Conservation (phyloP, 768 basidiomycete species). For the Hygrophorus pudorinus region DNA sequence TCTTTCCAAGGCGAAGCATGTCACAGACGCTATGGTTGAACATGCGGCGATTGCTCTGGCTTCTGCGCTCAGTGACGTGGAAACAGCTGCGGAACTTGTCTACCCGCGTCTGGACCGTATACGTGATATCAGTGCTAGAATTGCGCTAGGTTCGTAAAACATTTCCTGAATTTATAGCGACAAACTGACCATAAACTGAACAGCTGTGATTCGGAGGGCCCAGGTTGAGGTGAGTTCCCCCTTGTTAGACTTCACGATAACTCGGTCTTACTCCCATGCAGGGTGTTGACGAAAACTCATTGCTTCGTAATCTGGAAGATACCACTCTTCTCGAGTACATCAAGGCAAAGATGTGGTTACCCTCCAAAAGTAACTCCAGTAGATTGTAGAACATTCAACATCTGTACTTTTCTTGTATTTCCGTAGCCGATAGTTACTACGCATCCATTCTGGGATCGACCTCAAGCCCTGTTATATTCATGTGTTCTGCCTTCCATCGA, state of each 20-base stretch:
- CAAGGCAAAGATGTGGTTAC: constrained; percentile 48
- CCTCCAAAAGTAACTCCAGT: constrained; percentile 15
- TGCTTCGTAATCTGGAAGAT: constrained; percentile 40
- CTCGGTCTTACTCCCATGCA: constrained; percentile 10
- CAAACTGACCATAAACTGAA: too few relatives aligned
- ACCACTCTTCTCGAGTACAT: constrained; percentile 38
- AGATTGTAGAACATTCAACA: constrained; percentile 5
- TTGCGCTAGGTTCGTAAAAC: constrained; percentile 28
- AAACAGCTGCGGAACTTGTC: constrained; percentile 42
- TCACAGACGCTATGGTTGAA: constrained; percentile 66
- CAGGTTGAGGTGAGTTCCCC: constrained; percentile 44
- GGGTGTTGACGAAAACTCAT: constrained; percentile 35
- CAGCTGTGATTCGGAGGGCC: constrained; percentile 50
- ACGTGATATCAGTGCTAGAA: constrained; percentile 51
- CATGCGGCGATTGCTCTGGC: constrained; percentile 54
- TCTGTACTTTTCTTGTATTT: neutral
- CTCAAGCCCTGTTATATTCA: neutral
- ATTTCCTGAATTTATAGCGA: too few relatives aligned
- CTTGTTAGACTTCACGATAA: neutral
- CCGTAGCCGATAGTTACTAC: neutral
- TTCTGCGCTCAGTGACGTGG: constrained; percentile 44
- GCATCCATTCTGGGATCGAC: constrained; percentile 7
- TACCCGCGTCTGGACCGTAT: constrained; percentile 64
- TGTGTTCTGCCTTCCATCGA: constrained; percentile 40
- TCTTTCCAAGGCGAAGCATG: constrained; percentile 42